Evolutionary conservation across 306 rosid species (phyloP).

Genomic region (Herpetospermum pedunculosum): DNA sequence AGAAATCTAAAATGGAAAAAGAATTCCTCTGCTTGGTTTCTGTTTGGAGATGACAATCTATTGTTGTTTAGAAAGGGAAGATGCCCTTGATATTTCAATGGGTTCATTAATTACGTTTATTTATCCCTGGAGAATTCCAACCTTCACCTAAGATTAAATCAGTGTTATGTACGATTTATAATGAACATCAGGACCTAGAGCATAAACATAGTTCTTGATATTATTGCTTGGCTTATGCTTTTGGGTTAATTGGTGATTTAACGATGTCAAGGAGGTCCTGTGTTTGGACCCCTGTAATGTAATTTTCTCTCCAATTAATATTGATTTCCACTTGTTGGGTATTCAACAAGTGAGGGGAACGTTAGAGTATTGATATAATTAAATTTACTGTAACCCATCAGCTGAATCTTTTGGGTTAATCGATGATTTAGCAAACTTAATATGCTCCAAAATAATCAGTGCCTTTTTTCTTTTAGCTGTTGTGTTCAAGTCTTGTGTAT

Average conservation of each 20-base stretch:
- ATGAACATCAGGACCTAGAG: background rate
- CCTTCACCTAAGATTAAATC: background rate
- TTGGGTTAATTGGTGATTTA: too few relatives aligned
- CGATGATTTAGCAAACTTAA: too few relatives aligned
- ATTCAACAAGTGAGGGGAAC: too few relatives aligned
- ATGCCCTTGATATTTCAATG: background rate
- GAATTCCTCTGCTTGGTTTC: background rate
- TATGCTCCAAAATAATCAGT: background rate
- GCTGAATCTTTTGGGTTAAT: too few relatives aligned
- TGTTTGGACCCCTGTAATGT: too few relatives aligned
- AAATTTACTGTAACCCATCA: too few relatives aligned
- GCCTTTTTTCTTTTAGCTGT: background rate
- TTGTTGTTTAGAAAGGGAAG: background rate
- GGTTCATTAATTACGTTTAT: background rate
- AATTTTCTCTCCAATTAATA: too few relatives aligned
- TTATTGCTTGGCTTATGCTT: too few relatives aligned
- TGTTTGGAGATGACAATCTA: background rate
- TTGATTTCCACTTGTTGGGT: too few relatives aligned
- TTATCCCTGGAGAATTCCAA: background rate
- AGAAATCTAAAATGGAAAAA: background rate
- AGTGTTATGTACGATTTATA: background rate
- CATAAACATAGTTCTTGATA: background rate
- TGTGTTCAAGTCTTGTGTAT: background rate
- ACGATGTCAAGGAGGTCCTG: too few relatives aligned
- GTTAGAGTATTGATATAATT: too few relatives aligned